Conservation (phyloP, 257 asterid species). For the Haberlea rhodopensis region DNA sequence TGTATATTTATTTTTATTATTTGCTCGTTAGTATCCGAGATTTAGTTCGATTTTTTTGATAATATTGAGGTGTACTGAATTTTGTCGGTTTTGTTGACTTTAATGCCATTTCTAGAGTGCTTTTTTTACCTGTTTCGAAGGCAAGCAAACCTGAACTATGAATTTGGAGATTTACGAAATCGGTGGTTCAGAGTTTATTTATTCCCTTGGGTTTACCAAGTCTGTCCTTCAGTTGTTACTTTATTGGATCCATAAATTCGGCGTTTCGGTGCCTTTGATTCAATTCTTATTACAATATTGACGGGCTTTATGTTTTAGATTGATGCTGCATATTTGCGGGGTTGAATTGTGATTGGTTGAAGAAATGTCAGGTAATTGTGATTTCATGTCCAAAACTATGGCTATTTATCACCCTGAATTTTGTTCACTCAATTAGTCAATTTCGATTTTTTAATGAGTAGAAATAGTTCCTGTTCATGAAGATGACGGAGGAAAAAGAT, state of each 20-base stretch:
- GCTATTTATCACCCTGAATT: neutral
- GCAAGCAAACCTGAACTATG: slow-evolving; percentile 27
- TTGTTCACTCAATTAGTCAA: slow-evolving; percentile 1
- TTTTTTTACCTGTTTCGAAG: slow-evolving; percentile 30
- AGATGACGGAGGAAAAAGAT: slow-evolving; percentile 36
- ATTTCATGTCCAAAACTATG: neutral
- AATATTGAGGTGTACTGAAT: slow-evolving; percentile 27
- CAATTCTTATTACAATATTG: slow-evolving; percentile 15
- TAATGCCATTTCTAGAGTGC: slow-evolving; percentile 21
- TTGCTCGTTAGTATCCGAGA: slow-evolving; percentile 24
- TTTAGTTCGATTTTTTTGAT: slow-evolving; percentile 21
- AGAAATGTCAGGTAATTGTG: slow-evolving; percentile 65
- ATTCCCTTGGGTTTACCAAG: neutral
- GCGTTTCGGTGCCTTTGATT: slow-evolving; percentile 10
- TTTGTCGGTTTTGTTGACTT: slow-evolving; percentile 27
- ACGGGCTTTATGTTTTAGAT: slow-evolving; percentile 25
- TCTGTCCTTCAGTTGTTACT: neutral
- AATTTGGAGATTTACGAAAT: slow-evolving; percentile 35
- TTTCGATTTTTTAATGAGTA: neutral
- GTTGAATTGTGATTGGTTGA: slow-evolving; percentile 30
- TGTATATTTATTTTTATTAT: slow-evolving; percentile 6
- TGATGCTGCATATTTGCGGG: slow-evolving; percentile 41
- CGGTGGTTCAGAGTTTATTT: slow-evolving; percentile 22
- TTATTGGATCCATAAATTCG: slow-evolving; percentile 26
- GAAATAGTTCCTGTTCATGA: slow-evolving; percentile 39